These are phyloP conservation scores for Pichia exigua DNA, from an alignment of 805 yeast species.

Conservation along the genomic window DNA sequence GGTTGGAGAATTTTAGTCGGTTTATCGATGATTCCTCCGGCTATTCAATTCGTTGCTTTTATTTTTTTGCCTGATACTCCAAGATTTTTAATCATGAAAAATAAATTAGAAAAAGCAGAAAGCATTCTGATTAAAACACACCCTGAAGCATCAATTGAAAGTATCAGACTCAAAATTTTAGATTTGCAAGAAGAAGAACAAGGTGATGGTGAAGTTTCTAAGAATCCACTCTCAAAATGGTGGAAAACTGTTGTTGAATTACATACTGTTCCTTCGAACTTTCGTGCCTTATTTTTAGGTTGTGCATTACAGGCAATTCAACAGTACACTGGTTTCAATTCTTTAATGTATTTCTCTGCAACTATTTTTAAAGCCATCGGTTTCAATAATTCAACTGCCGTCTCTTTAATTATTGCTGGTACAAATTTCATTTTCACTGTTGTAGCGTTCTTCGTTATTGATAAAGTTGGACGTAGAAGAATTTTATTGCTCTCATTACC, in stretches of 20 bases:
- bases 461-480: conserved; percentile 78
- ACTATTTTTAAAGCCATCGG: conserved; percentile 91
- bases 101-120: conserved; percentile 56
- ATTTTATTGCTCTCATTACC: conserved; percentile 77
- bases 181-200: conserved; percentile 50
- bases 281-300: conserved; percentile 82
- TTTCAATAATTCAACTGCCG: conserved; percentile 84
- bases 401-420: conserved; percentile 87
- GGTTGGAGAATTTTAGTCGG: conserved; percentile 97
- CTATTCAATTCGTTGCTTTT: conserved; percentile 66
- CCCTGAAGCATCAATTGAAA: conserved; percentile 50
- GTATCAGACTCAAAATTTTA: conserved; percentile 57
- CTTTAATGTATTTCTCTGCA: conserved; percentile 90
- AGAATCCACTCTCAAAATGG: conserved; percentile 34
- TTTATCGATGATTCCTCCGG: conserved; percentile 81
- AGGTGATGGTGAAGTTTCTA: conserved; percentile 32
- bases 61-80: conserved; percentile 94
- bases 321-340: conserved; percentile 95
- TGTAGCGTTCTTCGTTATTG: conserved; percentile 81
- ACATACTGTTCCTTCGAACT: conserved; percentile 67
- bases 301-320: conserved; percentile 95
- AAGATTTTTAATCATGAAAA: conserved; percentile 72
- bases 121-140: conserved; percentile 59
- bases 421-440: conserved; percentile 87
- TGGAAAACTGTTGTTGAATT: conserved; percentile 56